Base-by-base conservation (phyloP, 768 basidiomycete species). In the Bullera alba region DNA sequence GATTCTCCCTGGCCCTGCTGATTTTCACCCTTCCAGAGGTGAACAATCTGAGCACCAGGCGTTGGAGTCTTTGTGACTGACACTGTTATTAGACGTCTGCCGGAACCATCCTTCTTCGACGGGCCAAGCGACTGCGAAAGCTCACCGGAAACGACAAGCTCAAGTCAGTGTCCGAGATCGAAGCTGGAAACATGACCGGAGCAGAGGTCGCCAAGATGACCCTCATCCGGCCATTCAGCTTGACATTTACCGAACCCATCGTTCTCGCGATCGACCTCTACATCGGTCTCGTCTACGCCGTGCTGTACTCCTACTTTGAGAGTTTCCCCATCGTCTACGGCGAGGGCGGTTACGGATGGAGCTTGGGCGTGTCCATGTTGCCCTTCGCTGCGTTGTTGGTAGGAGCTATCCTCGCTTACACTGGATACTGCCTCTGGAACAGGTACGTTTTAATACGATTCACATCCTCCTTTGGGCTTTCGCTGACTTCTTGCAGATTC, bases 71-170 rank as follows among this genome's bases (percentile, higher is more conserved):
- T 10, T 29, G 3, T 17, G 5, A 50, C 19, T 22, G 4, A 6
- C 38, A 17, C 22, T 22, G n/a, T 12, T 23, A 7, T 7, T 29
- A 65, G 58, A 75, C 74, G 2, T 61, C 63, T 12, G 59, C 65
- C 17, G 36, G 50, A 14, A 75, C 65, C 19, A 71, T 75, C 56
- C 68, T 75, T 30, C 52, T 64, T 37, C 61, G 69, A 5, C 73
- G 75, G 19, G 75, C 75, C 15, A 48, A 61, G 21, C 61, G 75
- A 2, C 69, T 75, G 2, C 70, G 75, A 27, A 67, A 68, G 37
- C 50, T 74, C 15, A 74, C 74, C 16, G 70, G 73, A 10, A 74
- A 75, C 67, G 17, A 51, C 14, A 35, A 61, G 5, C 54, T 74
- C 42, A 52, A 60, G 39, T 63, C 68, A 4, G 53, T 65, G 15